Evolutionary conservation across 2,329 filamentous ascomycete species (phyloP).

Genomic region (Blastomyces silverae): DNA sequence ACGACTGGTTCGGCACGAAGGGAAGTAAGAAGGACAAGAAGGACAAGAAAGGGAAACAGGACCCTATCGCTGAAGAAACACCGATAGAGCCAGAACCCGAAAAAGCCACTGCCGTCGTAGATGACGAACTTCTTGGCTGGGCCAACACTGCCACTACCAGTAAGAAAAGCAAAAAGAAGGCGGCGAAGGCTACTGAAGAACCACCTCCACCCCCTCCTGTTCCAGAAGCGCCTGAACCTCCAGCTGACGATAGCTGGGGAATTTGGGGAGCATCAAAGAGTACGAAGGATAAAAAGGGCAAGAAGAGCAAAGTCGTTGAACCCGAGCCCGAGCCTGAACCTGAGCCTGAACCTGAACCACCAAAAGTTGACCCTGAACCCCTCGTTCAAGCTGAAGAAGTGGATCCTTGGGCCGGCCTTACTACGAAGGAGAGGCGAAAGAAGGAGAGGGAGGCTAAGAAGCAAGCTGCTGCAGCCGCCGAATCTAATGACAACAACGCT

Average conservation of each 20-base stretch:
- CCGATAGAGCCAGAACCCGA: constrained; percentile 28
- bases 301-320: constrained; percentile 25
- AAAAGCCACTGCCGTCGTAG: constrained; percentile 20
- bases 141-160: constrained; percentile 19
- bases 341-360: constrained; percentile 22
- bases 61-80: constrained; percentile 33
- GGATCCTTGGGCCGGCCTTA: constrained; percentile 33
- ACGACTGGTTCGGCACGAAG: constrained; percentile 34
- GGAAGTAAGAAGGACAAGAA: constrained; percentile 25
- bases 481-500: constrained; percentile 28
- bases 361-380: constrained; percentile 25
- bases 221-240: constrained; percentile 20
- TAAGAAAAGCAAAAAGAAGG: constrained; percentile 41
- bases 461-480: constrained; percentile 33
- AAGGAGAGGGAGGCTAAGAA: constrained; percentile 44
- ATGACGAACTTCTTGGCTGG: constrained; percentile 12
- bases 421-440: constrained; percentile 44
- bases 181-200: constrained; percentile 24
- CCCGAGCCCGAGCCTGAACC: constrained; percentile 16
- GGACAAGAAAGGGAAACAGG: constrained; percentile 45
- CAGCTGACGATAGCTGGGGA: constrained; percentile 27
- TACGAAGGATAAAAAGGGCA: constrained; percentile 36
- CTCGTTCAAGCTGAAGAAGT: constrained; percentile 24
- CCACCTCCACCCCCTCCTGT: constrained; percentile 26
- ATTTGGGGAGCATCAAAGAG: constrained; percentile 32